A percentile compares a stretch with the other conserved stretches of the same genome.
These are phyloP conservation scores for Fusarium poae DNA, from an alignment of 2,329 filamentous ascomycete species.

Conservation along the genomic window DNA sequence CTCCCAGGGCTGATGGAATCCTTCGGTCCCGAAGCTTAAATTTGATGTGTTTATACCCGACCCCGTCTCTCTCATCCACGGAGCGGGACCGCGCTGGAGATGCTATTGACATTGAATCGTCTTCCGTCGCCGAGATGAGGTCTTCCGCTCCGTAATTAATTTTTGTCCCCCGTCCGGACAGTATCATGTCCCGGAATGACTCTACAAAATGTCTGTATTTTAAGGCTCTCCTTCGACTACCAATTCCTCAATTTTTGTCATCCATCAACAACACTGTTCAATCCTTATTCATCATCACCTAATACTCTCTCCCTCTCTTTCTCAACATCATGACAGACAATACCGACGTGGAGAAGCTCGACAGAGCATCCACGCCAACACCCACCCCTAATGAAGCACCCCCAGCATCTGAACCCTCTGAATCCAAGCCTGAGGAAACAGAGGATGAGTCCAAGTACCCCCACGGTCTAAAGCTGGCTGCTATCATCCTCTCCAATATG, in stretches of 20 bases:
- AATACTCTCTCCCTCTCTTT: no score
- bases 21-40: constrained; percentile 7
- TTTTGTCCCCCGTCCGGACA: background rate
- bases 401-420: background rate
- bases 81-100: background rate
- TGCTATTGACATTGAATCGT: background rate
- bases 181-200: background rate
- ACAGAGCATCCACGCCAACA: background rate
- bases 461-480: constrained; percentile 11
- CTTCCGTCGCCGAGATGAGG: background rate
- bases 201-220: background rate
- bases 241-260: background rate
- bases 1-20: background rate
- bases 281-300: background rate
- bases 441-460: constrained; percentile 12
- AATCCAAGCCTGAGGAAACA: background rate
- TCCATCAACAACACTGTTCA: background rate
- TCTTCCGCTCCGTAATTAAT: background rate
- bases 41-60: constrained; percentile 2
- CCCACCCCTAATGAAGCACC: background rate
- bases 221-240: background rate
- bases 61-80: background rate
- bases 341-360: background rate
- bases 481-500: constrained; percentile 18
- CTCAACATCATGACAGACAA: background rate